phyloP scores from a whole-genome alignment of 2,329 filamentous ascomycete species.

The Metarhizium sp. region DNA sequence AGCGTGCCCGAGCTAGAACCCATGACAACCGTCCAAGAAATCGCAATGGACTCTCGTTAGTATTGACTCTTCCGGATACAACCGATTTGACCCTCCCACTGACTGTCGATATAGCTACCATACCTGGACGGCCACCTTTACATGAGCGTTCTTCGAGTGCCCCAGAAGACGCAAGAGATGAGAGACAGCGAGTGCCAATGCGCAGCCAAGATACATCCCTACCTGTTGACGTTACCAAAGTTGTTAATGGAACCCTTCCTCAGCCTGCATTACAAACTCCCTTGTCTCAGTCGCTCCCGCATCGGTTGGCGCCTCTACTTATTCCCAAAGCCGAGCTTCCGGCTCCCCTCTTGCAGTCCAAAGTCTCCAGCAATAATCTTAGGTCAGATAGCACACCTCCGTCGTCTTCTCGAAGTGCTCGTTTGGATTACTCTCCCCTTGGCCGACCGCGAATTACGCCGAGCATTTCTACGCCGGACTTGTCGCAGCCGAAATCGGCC shows the following conservation, averaged over 20 bases:
- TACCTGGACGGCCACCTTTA: conserved; percentile 54
- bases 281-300: conserved; percentile 36
- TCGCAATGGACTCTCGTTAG: conserved; percentile 63
- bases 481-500: conserved; percentile 35
- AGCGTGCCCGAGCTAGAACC: conserved; percentile 56
- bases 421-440: conserved; percentile 37
- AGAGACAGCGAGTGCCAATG: conserved; percentile 7
- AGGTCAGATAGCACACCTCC: conserved; percentile 34
- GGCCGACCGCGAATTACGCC: conserved; percentile 31
- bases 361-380: conserved; percentile 35
- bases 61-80: conserved; percentile 8
- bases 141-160: conserved; percentile 57
- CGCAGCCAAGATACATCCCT: neutral
- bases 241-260: conserved; percentile 16
- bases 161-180: conserved; percentile 22
- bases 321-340: conserved; percentile 31
- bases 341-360: conserved; percentile 15
- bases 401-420: conserved; percentile 26
- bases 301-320: conserved; percentile 42
- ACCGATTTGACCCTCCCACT: conserved; percentile 10
- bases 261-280: conserved; percentile 19
- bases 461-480: conserved; percentile 25
- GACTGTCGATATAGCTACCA: conserved; percentile 41
- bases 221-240: conserved; percentile 13
- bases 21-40: conserved; percentile 60